Conservation (phyloP, 345 rosid genomes). For the Aquilaria yunnanensis region DNA sequence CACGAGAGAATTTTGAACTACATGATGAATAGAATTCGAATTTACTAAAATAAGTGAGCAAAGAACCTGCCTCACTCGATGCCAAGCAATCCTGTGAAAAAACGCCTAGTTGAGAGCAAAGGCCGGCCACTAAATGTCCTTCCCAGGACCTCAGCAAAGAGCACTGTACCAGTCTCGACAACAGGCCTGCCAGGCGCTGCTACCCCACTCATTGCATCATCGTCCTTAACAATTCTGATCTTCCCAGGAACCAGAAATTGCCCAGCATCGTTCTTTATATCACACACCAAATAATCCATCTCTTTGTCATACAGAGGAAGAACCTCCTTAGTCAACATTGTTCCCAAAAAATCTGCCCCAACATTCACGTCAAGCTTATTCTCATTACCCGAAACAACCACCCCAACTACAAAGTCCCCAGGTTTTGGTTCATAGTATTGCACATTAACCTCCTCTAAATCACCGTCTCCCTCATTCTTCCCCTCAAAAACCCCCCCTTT, state of each 20-base stretch:
- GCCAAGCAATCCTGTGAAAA: slow-evolving; percentile 75
- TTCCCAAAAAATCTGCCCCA: slow-evolving; percentile 83
- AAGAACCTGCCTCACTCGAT: slow-evolving; percentile 98
- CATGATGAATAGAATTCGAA: background rate
- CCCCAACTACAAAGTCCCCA: slow-evolving; percentile 88
- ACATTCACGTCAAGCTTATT: slow-evolving; percentile 82
- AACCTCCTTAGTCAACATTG: slow-evolving; percentile 94
- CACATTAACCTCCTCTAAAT: slow-evolving; percentile 37
- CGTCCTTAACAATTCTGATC: slow-evolving; percentile 78
- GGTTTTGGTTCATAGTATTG: slow-evolving; percentile 80
- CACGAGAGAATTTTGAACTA: background rate
- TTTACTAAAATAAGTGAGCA: slow-evolving; percentile 28
- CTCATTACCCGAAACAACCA: slow-evolving; percentile 95
- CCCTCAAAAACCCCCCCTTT: slow-evolving; percentile 22
- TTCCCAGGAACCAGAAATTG: slow-evolving; percentile 61
- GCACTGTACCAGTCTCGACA: slow-evolving; percentile 76
- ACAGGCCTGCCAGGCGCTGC: slow-evolving; percentile 57
- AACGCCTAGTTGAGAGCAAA: slow-evolving; percentile 75
- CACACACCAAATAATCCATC: slow-evolving; percentile 63
- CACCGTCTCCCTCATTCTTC: slow-evolving; percentile 9
- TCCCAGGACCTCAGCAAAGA: slow-evolving; percentile 89
- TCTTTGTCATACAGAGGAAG: slow-evolving; percentile 76
- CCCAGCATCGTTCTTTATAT: slow-evolving; percentile 46
- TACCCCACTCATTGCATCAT: slow-evolving; percentile 36
- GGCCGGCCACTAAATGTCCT: slow-evolving; percentile 90